phyloP scores from a whole-genome alignment of 371 early-diverging fungal species.

The Apophysomyces trapeziformis region DNA sequence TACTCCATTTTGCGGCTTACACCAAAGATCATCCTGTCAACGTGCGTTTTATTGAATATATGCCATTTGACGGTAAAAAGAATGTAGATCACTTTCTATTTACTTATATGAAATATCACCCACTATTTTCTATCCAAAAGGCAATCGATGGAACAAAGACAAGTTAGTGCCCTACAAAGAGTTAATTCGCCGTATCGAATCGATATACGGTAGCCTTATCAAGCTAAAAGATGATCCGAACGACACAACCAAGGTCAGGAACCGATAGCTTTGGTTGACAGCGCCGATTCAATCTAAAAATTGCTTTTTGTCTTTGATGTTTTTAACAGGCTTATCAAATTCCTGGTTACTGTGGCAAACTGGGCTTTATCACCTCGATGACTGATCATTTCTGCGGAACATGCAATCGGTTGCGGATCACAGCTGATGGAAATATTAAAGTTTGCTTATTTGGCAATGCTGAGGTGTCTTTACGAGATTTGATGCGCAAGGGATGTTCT shows the following conservation, averaged over 20 bases:
- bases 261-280: conserved; percentile 10
- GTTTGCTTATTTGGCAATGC: conserved; percentile 91
- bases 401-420: conserved; percentile 90
- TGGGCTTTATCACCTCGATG: conserved; percentile 97
- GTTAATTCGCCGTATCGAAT: conserved; percentile 62
- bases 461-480: conserved; percentile 84
- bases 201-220: conserved; percentile 59
- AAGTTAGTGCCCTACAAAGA: conserved; percentile 87
- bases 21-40: conserved; percentile 76
- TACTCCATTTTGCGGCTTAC: conserved; percentile 81
- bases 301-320: neutral
- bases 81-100: neutral
- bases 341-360: conserved; percentile 79
- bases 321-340: conserved; percentile 60
- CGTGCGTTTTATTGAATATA: conserved; percentile 95
- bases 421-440: conserved; percentile 95
- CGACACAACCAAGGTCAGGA: conserved; percentile 83
- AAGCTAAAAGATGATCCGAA: conserved; percentile 76
- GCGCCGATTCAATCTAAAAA: too few species aligned
- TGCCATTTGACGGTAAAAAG: conserved; percentile 91
- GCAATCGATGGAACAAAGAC: conserved; percentile 85
- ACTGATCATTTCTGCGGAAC: conserved; percentile 93
- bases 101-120: too few species aligned
- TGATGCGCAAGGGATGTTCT: conserved; percentile 68
- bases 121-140: conserved; percentile 33